Evolutionary conservation across 495 filamentous ascomycete species (phyloP), one percentile per base, ranked within the genome.

Genomic region (Jackrogersella multiformis): DNA sequence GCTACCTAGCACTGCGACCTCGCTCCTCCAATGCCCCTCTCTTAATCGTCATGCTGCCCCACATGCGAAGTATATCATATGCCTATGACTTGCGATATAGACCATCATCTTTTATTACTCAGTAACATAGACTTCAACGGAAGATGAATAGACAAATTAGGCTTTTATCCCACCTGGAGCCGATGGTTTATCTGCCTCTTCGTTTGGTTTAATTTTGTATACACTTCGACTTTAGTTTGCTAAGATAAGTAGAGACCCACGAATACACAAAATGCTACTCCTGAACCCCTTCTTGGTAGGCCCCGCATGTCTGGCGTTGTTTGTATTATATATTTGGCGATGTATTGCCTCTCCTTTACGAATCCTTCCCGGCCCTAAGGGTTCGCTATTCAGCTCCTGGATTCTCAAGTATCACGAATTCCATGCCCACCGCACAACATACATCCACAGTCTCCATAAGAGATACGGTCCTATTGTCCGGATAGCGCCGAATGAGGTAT

Each of bases 351-450:
- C 80, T 23, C 80, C 81, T 0, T 73, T 84, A 48, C 74, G 76
- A 61, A 66, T 69, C 13, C 55, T 89, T 45, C 85, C 87, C 0
- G 87, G 87, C 0, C 85, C 87, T 1, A 79, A 72, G 74, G 71
- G 80, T 44, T 83, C 87, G 20, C 72, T 75, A 2, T 81, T 86
- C 59, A 88, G 84, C 0, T 82, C 84, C 13, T 53, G 82, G 10
- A 69, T 79, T 2, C 75, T 88, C 55, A 88, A 87, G 45, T 87
- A 80, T 57, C 80, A 88, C 61, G 86, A 88, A 61, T 83, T 89
- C 44, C 78, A 70, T 5, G 80, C 80, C 2, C 75, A 76, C n/a
- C 77, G 87, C 21, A 87, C 86, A 0, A 67, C 73, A 26, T 86
- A 82, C 41, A 78, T 90, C 41, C 86, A 89, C 56, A 12, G 44